A percentile compares a stretch with the other conserved stretches of the same genome.
Conservation (phyloP, 2,329 filamentous ascomycete genomes). For the Alternaria tenuissima region DNA sequence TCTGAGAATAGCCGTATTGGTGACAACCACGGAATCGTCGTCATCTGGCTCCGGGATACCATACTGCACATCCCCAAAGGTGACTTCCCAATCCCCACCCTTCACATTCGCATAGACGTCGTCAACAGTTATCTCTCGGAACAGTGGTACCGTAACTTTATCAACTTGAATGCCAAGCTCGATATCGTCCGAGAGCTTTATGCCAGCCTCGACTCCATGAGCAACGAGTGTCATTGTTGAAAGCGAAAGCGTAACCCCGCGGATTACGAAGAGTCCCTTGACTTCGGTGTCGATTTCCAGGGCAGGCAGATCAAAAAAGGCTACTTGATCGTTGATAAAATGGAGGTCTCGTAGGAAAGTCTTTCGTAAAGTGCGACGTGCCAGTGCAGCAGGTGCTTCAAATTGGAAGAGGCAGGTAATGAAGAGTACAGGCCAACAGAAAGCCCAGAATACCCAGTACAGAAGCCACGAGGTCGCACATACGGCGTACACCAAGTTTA, state of each 20-base stretch:
- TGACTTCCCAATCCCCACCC: conserved; percentile 61
- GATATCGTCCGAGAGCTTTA: conserved; percentile 62
- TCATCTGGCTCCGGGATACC: conserved; percentile 46
- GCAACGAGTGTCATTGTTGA: conserved; percentile 60
- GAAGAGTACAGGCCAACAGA: conserved; percentile 55
- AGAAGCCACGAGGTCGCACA: conserved; percentile 63
- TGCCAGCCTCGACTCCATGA: conserved; percentile 63
- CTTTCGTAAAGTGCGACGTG: conserved; percentile 47
- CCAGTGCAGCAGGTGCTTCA: conserved; percentile 48
- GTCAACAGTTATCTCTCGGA: conserved; percentile 60
- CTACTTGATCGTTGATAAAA: conserved; percentile 62
- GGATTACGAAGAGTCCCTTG: conserved; percentile 61
- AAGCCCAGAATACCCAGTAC: conserved; percentile 53
- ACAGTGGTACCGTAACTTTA: conserved; percentile 58
- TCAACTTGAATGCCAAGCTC: conserved; percentile 63
- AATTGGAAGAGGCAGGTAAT: conserved; percentile 60
- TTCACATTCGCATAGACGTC: conserved; percentile 65
- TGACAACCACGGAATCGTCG: conserved; percentile 53
- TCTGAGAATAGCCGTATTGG: conserved; percentile 57
- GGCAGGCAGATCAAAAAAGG: conserved; percentile 59
- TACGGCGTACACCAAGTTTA: conserved; percentile 59
- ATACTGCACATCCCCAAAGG: conserved; percentile 50
- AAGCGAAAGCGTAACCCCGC: conserved; percentile 62
- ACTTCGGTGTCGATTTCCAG: conserved; percentile 64
- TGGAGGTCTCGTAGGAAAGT: conserved; percentile 55